These are phyloP conservation scores for Talaromyces sp. DNA, from an alignment of 2,329 filamentous ascomycete species.

Conservation along the genomic window DNA sequence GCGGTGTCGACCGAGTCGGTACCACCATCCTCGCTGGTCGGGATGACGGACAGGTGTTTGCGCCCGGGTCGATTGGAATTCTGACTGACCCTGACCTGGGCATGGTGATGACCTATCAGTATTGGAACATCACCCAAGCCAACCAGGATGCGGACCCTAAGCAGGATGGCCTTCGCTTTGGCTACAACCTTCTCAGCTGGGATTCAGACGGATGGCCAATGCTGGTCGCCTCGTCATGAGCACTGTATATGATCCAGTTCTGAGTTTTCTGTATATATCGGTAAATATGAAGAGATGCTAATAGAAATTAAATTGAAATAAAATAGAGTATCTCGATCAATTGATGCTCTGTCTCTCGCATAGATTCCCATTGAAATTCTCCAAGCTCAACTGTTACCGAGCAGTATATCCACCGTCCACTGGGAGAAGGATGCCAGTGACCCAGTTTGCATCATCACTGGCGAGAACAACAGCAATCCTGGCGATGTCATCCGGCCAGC, in stretches of 20 bases:
- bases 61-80: background rate
- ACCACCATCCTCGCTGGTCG: background rate
- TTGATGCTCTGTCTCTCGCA: no score
- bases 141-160: background rate
- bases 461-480: constrained; percentile 42
- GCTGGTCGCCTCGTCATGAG: background rate
- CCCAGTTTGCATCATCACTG: constrained; percentile 43
- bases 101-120: background rate
- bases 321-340: background rate
- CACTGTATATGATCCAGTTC: background rate
- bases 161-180: background rate
- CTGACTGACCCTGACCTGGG: background rate
- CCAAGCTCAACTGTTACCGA: constrained; percentile 9
- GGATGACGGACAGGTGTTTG: background rate
- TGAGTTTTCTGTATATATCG: background rate
- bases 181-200: background rate
- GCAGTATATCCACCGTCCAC: constrained; percentile 44
- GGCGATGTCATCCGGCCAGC: constrained; percentile 25
- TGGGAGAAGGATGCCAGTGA: constrained; percentile 41
- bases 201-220: background rate
- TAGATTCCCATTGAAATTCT: background rate
- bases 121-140: background rate
- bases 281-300: background rate
- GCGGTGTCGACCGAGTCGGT: background rate
- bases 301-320: background rate